phyloP scores from a whole-genome alignment of 169 alveolate species.

The Plasmodium yoelii region DNA sequence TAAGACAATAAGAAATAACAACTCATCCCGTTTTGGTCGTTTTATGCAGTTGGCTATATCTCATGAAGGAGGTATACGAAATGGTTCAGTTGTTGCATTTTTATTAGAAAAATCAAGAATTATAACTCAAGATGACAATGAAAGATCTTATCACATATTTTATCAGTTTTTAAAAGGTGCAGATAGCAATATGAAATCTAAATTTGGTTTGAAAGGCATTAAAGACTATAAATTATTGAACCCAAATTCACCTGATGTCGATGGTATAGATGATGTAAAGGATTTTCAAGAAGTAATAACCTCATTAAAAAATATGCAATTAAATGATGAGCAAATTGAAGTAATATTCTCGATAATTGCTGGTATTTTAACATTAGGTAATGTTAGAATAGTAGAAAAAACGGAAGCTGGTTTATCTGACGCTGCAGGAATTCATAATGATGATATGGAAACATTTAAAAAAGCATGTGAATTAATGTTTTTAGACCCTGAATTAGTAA shows the following conservation, averaged over 20 bases:
- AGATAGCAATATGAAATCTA: conserved; percentile 82
- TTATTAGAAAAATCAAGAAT: conserved; percentile 98
- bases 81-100: conserved; percentile 94
- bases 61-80: conserved; percentile 91
- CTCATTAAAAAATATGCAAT: conserved; percentile 93
- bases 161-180: conserved; percentile 96
- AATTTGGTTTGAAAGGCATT: conserved; percentile 84
- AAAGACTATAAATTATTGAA: conserved; percentile 86
- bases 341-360: conserved; percentile 91
- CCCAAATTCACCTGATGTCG: conserved; percentile 91
- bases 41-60: conserved; percentile 94
- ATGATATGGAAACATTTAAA: conserved; percentile 76
- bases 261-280: conserved; percentile 94
- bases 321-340: conserved; percentile 90
- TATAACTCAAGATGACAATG: conserved; percentile 93
- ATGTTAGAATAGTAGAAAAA: conserved; percentile 92
- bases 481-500: conserved; percentile 84
- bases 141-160: conserved; percentile 97
- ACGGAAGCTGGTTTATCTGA: conserved; percentile 90
- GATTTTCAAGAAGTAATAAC: conserved; percentile 92
- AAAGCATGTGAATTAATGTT: conserved; percentile 89
- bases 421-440: conserved; percentile 89
- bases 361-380: conserved; percentile 96
- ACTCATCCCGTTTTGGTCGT: conserved; percentile 98
- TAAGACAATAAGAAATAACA: conserved; percentile 97